phyloP scores from a whole-genome alignment of 1,284 basidiomycete genomes.

The Neonothopanus nambi region DNA sequence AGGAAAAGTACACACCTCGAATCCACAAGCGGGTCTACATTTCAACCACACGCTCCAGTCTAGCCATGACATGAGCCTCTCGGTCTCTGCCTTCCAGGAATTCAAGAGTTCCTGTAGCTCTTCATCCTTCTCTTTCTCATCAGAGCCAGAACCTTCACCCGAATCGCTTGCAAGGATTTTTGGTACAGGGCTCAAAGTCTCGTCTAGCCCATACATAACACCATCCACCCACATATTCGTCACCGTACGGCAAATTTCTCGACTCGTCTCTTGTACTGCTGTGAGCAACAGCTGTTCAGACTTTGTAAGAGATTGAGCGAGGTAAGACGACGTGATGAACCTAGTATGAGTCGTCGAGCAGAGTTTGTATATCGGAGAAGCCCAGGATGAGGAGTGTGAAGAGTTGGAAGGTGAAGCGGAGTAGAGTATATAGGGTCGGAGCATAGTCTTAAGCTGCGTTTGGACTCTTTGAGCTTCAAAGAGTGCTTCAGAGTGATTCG shows the following conservation, averaged over 20 bases:
- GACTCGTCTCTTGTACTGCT: slow-evolving; percentile 34
- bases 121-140: neutral
- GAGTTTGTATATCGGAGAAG: slow-evolving; percentile 29
- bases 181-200: neutral
- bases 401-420: slow-evolving; percentile 11
- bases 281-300: slow-evolving; percentile 36
- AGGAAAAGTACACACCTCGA: slow-evolving; percentile 3
- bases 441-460: slow-evolving; percentile 33
- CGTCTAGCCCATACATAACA: slow-evolving; percentile 33
- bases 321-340: slow-evolving; percentile 19
- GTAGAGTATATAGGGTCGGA: slow-evolving; percentile 35
- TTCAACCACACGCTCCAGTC: slow-evolving; percentile 17
- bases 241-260: slow-evolving; percentile 48
- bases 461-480: slow-evolving; percentile 22
- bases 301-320: slow-evolving; percentile 26
- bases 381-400: slow-evolving; percentile 27
- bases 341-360: slow-evolving; percentile 39
- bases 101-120: neutral
- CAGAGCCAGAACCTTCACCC: neutral
- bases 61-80: slow-evolving; percentile 13
- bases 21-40: slow-evolving; percentile 14
- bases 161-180: no score
- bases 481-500: neutral
- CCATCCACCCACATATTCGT: slow-evolving; percentile 45
- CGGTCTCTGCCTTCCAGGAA: slow-evolving; percentile 8